A percentile compares a stretch with the other conserved stretches of the same genome.
Conservation (phyloP, 495 filamentous ascomycete genomes). For the Hypomontagnella monticulosa region DNA sequence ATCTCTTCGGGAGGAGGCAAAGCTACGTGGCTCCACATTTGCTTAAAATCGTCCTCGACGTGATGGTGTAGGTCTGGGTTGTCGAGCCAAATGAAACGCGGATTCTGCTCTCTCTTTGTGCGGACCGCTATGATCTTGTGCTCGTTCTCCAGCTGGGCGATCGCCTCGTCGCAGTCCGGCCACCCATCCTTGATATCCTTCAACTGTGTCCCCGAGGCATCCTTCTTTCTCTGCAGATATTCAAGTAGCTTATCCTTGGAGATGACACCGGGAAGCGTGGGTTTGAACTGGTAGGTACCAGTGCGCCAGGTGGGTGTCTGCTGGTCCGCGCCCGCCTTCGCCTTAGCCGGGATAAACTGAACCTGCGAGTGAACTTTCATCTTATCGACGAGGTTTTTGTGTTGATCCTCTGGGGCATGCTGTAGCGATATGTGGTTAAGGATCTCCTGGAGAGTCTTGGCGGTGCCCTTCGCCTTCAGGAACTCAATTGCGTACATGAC, state of each 20-base stretch:
- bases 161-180: constrained; percentile 79
- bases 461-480: constrained; percentile 78
- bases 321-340: constrained; percentile 58
- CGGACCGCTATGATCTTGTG: constrained; percentile 84
- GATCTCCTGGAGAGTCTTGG: constrained; percentile 77
- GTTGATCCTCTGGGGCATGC: constrained; percentile 54
- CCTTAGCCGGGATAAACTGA: constrained; percentile 69
- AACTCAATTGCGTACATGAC: constrained; percentile 84
- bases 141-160: constrained; percentile 78
- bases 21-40: constrained; percentile 82
- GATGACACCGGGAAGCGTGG: constrained; percentile 79
- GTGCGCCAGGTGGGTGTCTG: constrained; percentile 52
- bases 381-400: constrained; percentile 54
- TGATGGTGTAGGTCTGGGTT: constrained; percentile 77
- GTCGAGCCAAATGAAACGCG: constrained; percentile 88
- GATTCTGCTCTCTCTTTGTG: constrained; percentile 90
- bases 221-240: constrained; percentile 80
- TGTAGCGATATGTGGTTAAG: constrained; percentile 78
- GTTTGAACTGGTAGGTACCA: constrained; percentile 80
- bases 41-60: constrained; percentile 83
- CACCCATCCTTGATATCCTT: constrained; percentile 95
- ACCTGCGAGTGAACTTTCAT: constrained; percentile 74
- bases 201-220: constrained; percentile 81
- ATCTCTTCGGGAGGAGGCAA: constrained; percentile 80
- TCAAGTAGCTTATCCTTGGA: constrained; percentile 76